Conservation (phyloP, 148 eudicot genomes). For the Heliamphora exappendiculata region DNA sequence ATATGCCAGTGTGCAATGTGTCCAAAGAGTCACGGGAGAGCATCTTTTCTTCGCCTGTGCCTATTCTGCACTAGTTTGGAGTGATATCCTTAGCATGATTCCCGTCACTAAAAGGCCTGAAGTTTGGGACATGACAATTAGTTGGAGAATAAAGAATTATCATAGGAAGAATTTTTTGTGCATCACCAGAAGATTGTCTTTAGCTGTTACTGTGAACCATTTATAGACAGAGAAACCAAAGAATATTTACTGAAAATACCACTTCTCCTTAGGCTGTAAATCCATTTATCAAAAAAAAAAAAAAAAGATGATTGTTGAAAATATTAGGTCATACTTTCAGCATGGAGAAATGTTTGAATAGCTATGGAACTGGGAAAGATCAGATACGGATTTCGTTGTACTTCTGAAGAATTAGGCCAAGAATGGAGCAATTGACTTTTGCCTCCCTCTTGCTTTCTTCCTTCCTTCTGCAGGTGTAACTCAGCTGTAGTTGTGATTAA, state of each 20-base stretch:
- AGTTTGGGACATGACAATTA: background rate
- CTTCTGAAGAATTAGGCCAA: background rate
- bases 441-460: conserved; percentile 1
- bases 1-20: background rate
- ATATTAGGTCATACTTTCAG: too few relatives aligned
- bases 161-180: background rate
- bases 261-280: too few relatives aligned
- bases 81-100: background rate
- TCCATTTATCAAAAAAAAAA: too few relatives aligned
- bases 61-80: background rate
- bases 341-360: background rate
- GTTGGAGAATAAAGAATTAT: background rate
- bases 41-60: background rate
- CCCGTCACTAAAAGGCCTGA: background rate
- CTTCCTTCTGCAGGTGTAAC: background rate
- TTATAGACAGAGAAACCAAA: background rate
- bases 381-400: background rate
- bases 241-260: background rate
- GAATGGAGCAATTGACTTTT: background rate
- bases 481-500: background rate
- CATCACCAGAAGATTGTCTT: background rate
- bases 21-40: background rate
- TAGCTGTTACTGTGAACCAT: background rate
- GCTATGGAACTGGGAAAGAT: background rate
- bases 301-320: too few relatives aligned